Percentiles rank a stretch among this genome's conserved stretches.
phyloP scores from a whole-genome alignment of 106 monocot species.

The Hemerocallis citrina region DNA sequence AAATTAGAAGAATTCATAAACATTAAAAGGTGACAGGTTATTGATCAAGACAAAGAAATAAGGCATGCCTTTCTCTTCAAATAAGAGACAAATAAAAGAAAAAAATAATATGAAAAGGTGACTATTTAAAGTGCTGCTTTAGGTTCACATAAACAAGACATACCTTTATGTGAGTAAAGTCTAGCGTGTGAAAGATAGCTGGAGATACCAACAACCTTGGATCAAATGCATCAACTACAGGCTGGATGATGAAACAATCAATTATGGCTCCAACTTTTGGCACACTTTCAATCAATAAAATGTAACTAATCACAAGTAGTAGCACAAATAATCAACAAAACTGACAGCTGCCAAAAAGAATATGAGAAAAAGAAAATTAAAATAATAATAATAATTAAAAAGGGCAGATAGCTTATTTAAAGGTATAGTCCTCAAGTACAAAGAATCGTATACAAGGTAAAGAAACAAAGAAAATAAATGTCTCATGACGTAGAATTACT shows the following conservation, averaged over 20 bases:
- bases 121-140: neutral
- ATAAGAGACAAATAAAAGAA: neutral
- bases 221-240: conserved; percentile 99
- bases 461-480: neutral
- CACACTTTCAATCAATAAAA: neutral
- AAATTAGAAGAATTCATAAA: neutral
- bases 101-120: neutral
- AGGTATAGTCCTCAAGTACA: too few relatives aligned
- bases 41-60: neutral
- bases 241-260: conserved; percentile 45
- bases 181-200: conserved; percentile 61
- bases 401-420: neutral
- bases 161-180: conserved; percentile 89
- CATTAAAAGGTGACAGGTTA: neutral
- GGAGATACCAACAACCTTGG: conserved; percentile 89
- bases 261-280: neutral
- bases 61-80: neutral
- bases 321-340: neutral
- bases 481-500: too few relatives aligned
- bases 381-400: neutral
- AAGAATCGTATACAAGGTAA: neutral
- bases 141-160: neutral
- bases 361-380: neutral
- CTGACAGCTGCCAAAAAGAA: too few relatives aligned
- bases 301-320: neutral